Percentiles rank a stretch among this genome's conserved stretches.
These are phyloP conservation scores for Apophysomyces elegans DNA, from an alignment of 371 early-diverging fungal species.

Conservation along the genomic window DNA sequence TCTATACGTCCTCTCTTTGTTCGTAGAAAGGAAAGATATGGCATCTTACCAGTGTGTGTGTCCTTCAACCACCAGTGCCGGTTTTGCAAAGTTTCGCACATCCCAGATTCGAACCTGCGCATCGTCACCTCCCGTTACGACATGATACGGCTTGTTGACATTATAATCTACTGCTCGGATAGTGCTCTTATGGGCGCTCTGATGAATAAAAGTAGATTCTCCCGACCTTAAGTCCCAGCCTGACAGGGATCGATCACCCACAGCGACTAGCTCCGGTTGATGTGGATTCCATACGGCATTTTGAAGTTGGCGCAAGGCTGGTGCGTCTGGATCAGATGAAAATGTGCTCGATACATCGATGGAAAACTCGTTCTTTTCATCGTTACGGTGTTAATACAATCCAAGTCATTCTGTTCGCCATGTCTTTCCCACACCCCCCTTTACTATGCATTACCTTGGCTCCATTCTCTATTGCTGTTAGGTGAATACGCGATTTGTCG, in stretches of 20 bases:
- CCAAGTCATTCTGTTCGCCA: too few species aligned
- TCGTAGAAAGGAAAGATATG: background rate
- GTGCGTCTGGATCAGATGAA: constrained; percentile 10
- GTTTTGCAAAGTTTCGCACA: constrained; percentile 54
- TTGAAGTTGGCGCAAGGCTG: constrained; percentile 28
- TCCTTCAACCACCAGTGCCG: constrained; percentile 66
- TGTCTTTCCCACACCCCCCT: too few species aligned
- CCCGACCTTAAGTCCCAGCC: constrained; percentile 75
- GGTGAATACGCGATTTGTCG: constrained; percentile 21
- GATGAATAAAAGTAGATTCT: constrained; percentile 46
- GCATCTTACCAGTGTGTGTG: constrained; percentile 84
- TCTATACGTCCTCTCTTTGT: background rate
- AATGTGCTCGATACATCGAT: constrained; percentile 24
- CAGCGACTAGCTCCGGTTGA: constrained; percentile 58
- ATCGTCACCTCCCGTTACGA: constrained; percentile 89
- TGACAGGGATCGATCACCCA: constrained; percentile 58
- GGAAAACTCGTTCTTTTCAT: constrained; percentile 11
- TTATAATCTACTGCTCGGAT: constrained; percentile 85
- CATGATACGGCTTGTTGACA: constrained; percentile 79
- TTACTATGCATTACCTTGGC: background rate
- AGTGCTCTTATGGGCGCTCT: constrained; percentile 66
- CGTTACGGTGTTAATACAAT: too few species aligned
- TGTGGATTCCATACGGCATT: constrained; percentile 82
- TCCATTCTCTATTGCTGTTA: constrained; percentile 20
- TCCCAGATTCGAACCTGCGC: constrained; percentile 87